Base-by-base conservation (phyloP, 192 early-diverging fungal species). In the Funneliformis geosporum region DNA sequence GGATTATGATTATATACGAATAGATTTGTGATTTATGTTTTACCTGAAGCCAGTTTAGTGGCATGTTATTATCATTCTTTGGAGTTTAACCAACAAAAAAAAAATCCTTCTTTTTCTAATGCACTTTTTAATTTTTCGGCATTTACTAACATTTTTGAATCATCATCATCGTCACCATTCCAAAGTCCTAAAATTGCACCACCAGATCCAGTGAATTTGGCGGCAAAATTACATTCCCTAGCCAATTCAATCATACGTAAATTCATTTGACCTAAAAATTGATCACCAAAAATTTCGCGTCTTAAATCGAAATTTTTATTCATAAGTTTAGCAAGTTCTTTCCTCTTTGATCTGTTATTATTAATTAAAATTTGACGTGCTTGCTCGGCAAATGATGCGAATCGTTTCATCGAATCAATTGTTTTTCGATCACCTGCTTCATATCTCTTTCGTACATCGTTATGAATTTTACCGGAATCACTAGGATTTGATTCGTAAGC, bases 381-480 rank as follows among this genome's bases (percentile, higher is more conserved):
- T 27, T 84, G 27, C 28, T 81, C 78, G 8, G 90, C 83, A 4
- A 86, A 79, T 6, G 44, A 27, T 10, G 84, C 85, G 82, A 92
- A 90, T 33, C 59, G 21, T 43, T 75, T 79, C 90, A 92, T 92
- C 10, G 88, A 87, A 33, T 81, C 68, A 14, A 89, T 59, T 59
- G 92, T 89, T 80, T 84, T 84, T 65, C 75, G 44, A 81, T 92
- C 91, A 18, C 91, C 91, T 8, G 68, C 59, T 23, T 80, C 50
- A 60, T 85, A 92, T 46, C 88, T 73, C 43, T 87, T 83, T 25
- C 83, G 80, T 12, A 92, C 83, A 55, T 82, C 83, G 27, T 65
- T 88, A 67, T 92, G 91, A 12, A 92, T 87, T 75, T 87, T 87
- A 68, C 89, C 88, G 18, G 87, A 89, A 74, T 92, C 89, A 62